Base-by-base conservation (phyloP, 129 eudicot genomes). In the Centella asiatica region DNA sequence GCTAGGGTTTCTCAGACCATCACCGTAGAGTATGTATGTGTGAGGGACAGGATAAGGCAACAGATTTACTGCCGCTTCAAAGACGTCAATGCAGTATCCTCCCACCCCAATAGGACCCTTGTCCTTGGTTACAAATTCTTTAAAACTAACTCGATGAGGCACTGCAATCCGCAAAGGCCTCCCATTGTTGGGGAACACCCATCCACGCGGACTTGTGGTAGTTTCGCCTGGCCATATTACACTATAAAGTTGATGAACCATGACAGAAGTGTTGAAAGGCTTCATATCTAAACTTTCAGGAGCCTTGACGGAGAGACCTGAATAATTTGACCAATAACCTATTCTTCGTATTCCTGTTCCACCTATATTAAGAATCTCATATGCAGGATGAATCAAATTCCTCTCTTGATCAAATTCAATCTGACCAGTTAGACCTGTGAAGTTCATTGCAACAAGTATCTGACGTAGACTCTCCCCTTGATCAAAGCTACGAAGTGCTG, bases 181-280 rank as follows among this genome's bases (percentile, higher is more conserved):
- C 26, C 77, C 77, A 58, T 73, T 65, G 39, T 73, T 66, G 4
- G 72, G 67, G 59, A 72, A 72, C 7, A 72, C 76, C 76, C 76
- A 72, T 52, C 76, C 76, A 36, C 70, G 57, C 19, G 76, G 76
- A 20, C 10, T 23, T 29, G 15, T 52, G 9, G 36, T 4, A 45
- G 70, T 53, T 33, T 54, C 65, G 22, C 70, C 71, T 24, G 76
- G 76, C 76, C 76, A 72, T 13, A 72, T 54, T 24, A 64, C 65
- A 33, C 48, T 34, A 28, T 44, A 24, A 42, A 72, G 76, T 7
- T 34, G 56, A 23, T 72, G 70, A 34, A 31, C 56, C 27, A 29
- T 13, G 10, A 28, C 3, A 33, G 72, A 65, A 12, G 31, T 24
- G 39, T 73, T 73, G 15, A 46, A 10, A 39, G 51, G 72, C 33